Conservation (phyloP, 1,284 basidiomycete species). For the Cutaneotrichosporon cyanovorans region DNA sequence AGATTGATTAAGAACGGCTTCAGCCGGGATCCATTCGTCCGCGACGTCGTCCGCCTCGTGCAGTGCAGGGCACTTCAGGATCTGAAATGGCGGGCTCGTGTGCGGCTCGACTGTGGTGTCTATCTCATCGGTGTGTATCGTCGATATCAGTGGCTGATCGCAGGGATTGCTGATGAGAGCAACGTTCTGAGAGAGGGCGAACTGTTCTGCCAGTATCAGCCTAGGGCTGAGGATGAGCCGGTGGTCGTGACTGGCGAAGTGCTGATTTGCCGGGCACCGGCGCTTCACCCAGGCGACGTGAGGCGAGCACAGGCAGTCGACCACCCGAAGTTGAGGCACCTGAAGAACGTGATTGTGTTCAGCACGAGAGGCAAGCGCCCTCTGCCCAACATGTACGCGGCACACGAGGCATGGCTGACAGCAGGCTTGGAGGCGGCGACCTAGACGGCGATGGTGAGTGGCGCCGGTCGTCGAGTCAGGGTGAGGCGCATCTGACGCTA, state of each 20-base stretch:
- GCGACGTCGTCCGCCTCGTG: conserved; percentile 37
- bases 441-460: conserved; percentile 41
- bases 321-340: conserved; percentile 32
- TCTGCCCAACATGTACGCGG: conserved; percentile 39
- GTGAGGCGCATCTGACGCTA: too few relatives aligned
- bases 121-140: conserved; percentile 37
- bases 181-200: conserved; percentile 36
- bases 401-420: neutral
- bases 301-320: conserved; percentile 37
- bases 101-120: conserved; percentile 34
- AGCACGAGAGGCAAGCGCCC: conserved; percentile 36
- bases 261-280: conserved; percentile 42
- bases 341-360: conserved; percentile 45
- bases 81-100: conserved; percentile 44
- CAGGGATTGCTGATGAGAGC: conserved; percentile 42
- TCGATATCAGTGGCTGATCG: neutral
- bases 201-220: conserved; percentile 44
- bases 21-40: conserved; percentile 34
- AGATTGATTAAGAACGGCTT: conserved; percentile 36
- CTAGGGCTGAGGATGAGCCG: conserved; percentile 22
- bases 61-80: conserved; percentile 40
- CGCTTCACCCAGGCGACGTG: conserved; percentile 41
- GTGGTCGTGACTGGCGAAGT: conserved; percentile 32
- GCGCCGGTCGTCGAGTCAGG: accelerated
- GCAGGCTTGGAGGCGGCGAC: conserved; percentile 45